Conservation (phyloP, 768 basidiomycete species). For the Leccinum sublutescens region DNA sequence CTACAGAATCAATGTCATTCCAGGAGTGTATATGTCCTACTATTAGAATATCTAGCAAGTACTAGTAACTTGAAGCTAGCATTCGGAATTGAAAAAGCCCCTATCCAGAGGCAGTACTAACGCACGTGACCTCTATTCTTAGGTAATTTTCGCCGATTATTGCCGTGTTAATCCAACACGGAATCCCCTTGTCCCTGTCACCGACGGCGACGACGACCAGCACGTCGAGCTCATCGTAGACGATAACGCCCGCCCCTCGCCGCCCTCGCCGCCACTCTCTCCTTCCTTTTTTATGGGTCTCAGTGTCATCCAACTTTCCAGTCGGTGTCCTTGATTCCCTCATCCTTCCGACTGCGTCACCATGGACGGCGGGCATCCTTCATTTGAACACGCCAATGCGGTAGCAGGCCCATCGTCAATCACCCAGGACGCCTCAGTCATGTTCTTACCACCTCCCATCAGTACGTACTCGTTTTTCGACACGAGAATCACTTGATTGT, state of each 20-base stretch:
- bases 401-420: constrained; percentile 60
- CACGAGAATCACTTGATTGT: constrained; percentile 12
- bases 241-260: constrained; percentile 23
- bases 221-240: constrained; percentile 30
- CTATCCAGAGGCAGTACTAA: constrained; percentile 10
- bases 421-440: constrained; percentile 17
- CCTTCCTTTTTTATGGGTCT: constrained; percentile 19
- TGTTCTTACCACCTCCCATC: constrained; percentile 33
- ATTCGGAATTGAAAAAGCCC: neutral
- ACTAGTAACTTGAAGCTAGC: neutral
- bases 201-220: constrained; percentile 32
- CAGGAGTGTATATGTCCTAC: neutral
- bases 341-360: constrained; percentile 18
- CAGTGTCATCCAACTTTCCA: constrained; percentile 5
- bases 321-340: constrained; percentile 27
- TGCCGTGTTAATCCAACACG: constrained; percentile 32
- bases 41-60: neutral
- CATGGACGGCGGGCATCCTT: constrained; percentile 30
- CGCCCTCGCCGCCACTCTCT: neutral
- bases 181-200: constrained; percentile 38
- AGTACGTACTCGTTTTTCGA: constrained; percentile 27
- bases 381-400: constrained; percentile 45
- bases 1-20: neutral
- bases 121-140: constrained; percentile 28
- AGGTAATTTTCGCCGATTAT: constrained; percentile 31